Base-by-base conservation (phyloP, 805 yeast genomes). In the Blastobotrys americana region DNA sequence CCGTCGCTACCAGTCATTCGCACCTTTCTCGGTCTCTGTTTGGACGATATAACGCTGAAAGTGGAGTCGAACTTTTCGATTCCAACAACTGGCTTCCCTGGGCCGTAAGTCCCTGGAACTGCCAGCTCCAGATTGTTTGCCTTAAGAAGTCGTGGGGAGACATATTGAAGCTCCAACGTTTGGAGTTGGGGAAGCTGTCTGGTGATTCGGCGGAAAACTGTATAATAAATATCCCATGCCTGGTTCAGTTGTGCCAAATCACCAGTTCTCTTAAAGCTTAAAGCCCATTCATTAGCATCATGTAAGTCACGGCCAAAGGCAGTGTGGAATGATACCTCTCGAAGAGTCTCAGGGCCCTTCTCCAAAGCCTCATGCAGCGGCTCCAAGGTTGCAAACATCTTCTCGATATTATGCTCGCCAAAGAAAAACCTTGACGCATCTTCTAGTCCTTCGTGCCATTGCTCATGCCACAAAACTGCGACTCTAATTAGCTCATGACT, bases 381-480 rank as follows among this genome's bases (percentile, higher is more conserved):
- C 51, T 86, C 95, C 42, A 93, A 65, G 1, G 88, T 88, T 15
- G 85, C 80, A 64, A 85, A 84, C 97, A 93, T 93, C 62, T 86
- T 88, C 44, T 88, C 96, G 9, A 90, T 84, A 58, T 93, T 88
- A 55, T 87, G 93, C 50, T 93, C 98, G 28, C 94, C 96, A 64
- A 88, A 90, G 68, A 82, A 93, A 42, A 84, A 74, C 47, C 96
- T 72, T 2, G 96, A 88, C 0, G 98, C 98, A 67, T 93, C 96
- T 60, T 93, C 99, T 25, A 93, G 70, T 2, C 95, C 97, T 65
- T 90, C 97, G 55, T 88, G 89, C 98, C 99, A 93, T 60, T 84
- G 82, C 58, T 93, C 99, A 57, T 88, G 95, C 97, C 98, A 89
- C 48, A 93, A 66, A 3, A 90, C 96, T 1, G 97, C 96, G 15